Evolutionary conservation across 2,329 filamentous ascomycete species (phyloP).

Genomic region (Apiospora arundinis): DNA sequence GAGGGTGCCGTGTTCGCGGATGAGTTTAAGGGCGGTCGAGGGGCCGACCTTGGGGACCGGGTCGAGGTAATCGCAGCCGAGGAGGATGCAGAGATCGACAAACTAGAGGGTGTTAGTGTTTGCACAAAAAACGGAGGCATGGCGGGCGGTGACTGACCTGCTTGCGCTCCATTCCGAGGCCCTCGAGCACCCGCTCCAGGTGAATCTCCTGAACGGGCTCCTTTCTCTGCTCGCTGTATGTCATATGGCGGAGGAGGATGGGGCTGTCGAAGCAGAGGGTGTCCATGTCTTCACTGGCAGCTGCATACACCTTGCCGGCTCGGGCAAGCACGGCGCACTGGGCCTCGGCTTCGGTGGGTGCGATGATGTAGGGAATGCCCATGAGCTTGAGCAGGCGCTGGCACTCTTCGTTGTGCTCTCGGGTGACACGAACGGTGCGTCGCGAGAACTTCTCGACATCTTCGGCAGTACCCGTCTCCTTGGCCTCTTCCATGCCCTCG

Average conservation of each 20-base stretch:
- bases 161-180: slow-evolving; percentile 83
- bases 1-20: slow-evolving; percentile 87
- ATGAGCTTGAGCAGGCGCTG: slow-evolving; percentile 90
- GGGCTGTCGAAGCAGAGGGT: slow-evolving; percentile 95
- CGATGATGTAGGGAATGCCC: slow-evolving; percentile 94
- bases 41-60: slow-evolving; percentile 95
- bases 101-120: slow-evolving; percentile 63
- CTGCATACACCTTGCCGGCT: slow-evolving; percentile 94
- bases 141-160: slow-evolving; percentile 62
- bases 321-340: slow-evolving; percentile 91
- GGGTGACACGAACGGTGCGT: slow-evolving; percentile 91
- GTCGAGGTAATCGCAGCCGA: slow-evolving; percentile 97
- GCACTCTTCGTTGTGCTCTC: slow-evolving; percentile 95
- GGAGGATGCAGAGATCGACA: slow-evolving; percentile 95
- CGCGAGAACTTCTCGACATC: slow-evolving; percentile 98
- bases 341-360: slow-evolving; percentile 95
- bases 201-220: slow-evolving; percentile 97
- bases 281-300: slow-evolving; percentile 98
- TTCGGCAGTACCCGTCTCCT: slow-evolving; percentile 93
- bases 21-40: slow-evolving; percentile 88
- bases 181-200: slow-evolving; percentile 84
- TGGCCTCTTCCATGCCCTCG: slow-evolving; percentile 91
- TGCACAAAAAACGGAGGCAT: not conserved
- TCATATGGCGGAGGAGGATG: slow-evolving; percentile 89
- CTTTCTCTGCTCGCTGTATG: slow-evolving; percentile 96